Evolutionary conservation across 1,284 basidiomycete species (phyloP), one percentile per base, ranked within the genome.

Genomic region (Vanrija sp.): DNA sequence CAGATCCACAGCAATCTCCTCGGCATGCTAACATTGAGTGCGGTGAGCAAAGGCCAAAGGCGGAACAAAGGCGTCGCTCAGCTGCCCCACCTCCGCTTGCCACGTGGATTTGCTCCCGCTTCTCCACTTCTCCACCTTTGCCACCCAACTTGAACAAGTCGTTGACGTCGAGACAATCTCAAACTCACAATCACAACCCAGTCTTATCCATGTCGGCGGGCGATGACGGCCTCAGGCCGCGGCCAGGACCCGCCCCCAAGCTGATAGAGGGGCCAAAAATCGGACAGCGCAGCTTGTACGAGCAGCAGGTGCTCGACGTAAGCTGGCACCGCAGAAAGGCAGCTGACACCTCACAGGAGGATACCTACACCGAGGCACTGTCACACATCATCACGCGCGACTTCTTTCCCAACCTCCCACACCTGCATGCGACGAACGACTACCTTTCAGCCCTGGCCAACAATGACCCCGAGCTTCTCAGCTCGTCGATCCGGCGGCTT

Each of bases 331-430:
- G 24, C 39, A 45, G 7, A n/a, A 31, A 6, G 42, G 12, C 35
- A 51, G 41, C 60, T 64, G 47, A 59, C 57, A 19, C 8, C 6
- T 20, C 8, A 9, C 52, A 77, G 52, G 95, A 98, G 78, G 93
- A 98, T 63, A 89, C 92, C 67, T 98, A 98, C 72, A 94, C 91
- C 1, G 84, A 83, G 48, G 88, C 89, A 1, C 81, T 98, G n/a
- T 91, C 90, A 3, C 82, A 85, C 47, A 96, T 98, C 69, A 97
- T 98, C 71, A 87, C 89, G 45, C 85, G 96, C 48, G 94, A 98
- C 77, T 99, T 98, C 81, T 99, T 98, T 69, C 95, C 95, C 0
- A 89, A 87, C 14, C 83, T 96, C 12, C 84, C 86, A 19, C 88
- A 89, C 63, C 80, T 94, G 27, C 88, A 93, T 64, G 88, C 89